Conservation (phyloP, 495 filamentous ascomycete species). For the Penicillium lividum region DNA sequence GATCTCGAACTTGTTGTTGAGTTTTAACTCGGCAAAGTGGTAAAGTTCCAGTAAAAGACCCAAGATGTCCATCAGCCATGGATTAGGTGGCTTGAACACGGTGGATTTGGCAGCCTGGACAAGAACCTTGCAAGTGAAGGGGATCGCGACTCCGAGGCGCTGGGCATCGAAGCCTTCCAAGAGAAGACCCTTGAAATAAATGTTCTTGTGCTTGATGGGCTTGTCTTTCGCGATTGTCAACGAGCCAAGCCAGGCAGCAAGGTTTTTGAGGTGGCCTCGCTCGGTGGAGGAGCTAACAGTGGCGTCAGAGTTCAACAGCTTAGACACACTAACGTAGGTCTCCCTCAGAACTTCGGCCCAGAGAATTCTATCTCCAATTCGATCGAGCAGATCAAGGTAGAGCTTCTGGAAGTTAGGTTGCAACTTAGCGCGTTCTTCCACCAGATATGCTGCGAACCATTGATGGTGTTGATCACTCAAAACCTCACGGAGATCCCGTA, state of each 20-base stretch:
- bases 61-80: constrained; percentile 95
- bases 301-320: constrained; percentile 83
- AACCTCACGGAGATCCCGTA: constrained; percentile 73
- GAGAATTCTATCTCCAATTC: constrained; percentile 73
- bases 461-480: constrained; percentile 80
- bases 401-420: constrained; percentile 94
- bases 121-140: constrained; percentile 95
- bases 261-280: constrained; percentile 83
- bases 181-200: constrained; percentile 93
- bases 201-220: constrained; percentile 93
- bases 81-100: constrained; percentile 92
- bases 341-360: constrained; percentile 91
- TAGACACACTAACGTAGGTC: constrained; percentile 82
- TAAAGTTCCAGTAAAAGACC: constrained; percentile 88
- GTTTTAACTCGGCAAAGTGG: constrained; percentile 84
- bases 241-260: constrained; percentile 89
- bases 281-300: constrained; percentile 80
- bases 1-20: constrained; percentile 97
- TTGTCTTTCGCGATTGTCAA: constrained; percentile 92
- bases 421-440: constrained; percentile 92
- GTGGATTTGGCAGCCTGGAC: constrained; percentile 79
- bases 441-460: constrained; percentile 96
- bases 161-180: constrained; percentile 90
- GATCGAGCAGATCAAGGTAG: constrained; percentile 85
- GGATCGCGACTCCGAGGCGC: constrained; percentile 85